Base-by-base conservation (phyloP, 2,329 filamentous ascomycete species). In the Botrytis porri region DNA sequence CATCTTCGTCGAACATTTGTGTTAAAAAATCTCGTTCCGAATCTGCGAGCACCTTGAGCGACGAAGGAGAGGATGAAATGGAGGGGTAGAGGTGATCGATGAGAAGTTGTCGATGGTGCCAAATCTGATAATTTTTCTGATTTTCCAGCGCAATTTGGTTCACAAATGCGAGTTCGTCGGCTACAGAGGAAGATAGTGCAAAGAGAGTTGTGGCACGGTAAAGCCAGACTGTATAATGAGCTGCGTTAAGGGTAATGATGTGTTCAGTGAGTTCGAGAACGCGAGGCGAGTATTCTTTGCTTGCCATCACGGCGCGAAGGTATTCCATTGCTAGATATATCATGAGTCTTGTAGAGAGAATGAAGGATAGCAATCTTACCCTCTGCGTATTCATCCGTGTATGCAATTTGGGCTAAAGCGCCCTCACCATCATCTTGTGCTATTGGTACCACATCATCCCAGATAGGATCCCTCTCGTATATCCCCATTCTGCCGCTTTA, bases 81-180 rank as follows among this genome's bases (percentile, higher is more conserved):
- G 88, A 82, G 77, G 85, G 82, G 78, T 85, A 85, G 78, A 88
- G 84, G 76, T 86, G 81, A 77, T 92, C 88, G 70, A 91, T 84
- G 45, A 92, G 84, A n/a, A 90, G 84, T 81, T 91, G 89, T 39
- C 89, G 87, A 79, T 91, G 89, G 81, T 92, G 89, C 93, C 96
- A 99, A 82, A 99, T 99, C 84, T 99, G 96, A 84, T 99, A 99
- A 84, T 98, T 99, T 83, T 99, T 99, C 79, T 97, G 90, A 81
- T 97, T 92, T 73, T 89, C 86, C 70, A 97, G 85, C 18, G 95
- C 93, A 41, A 96, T 90, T 18, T 89, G 85, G 82, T 98, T 97
- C 69, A 99, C 86, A 94, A 95, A 99, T 61, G 85, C 84, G 64
- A 98, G 86, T 82, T 99, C 96, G 4, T 76, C 72, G 10, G 59